Evolutionary conservation across 495 filamentous ascomycete species (phyloP), one percentile per base, ranked within the genome.

Genomic region (Lasiosphaeria ovina): DNA sequence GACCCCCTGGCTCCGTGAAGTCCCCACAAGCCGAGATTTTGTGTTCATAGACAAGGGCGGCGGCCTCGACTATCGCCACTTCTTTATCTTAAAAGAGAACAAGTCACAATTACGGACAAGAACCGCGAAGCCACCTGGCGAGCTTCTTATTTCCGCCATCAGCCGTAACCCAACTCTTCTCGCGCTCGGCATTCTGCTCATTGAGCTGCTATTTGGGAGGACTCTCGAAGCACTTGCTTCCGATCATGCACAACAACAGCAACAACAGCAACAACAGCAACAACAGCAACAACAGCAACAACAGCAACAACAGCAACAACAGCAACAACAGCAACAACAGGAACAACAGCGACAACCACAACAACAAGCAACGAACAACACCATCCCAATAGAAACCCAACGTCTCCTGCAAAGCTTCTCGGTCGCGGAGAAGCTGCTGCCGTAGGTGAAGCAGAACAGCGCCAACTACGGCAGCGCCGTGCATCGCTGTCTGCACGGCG

Each of bases 1-100:
- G 9, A 69, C 66, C 3, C 66, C 68, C 4, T 72, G 70, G 68
- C 55, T 69, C 0, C 33, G 54, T 11, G 57, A 65, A 16, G 44
- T 50, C 8, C 44, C 66, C 10, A 62, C 55, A 32, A 74, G 70
- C 48, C 55, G 47, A 3, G 51, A 69, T 44, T 66, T 73, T 16
- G 54, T 66, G 38, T 72, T 70, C 35, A 35, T 67, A 16, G 12
- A 45, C 38, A 55, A 34, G n/a, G 33, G 36, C 6, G 17, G 35
- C 50, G 42, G 11, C 31, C 51, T 17, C 10, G 11, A 48, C 6
- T 59, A 59, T 35, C 11, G 34, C 3, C 56, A 59, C 14, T 6
- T 31, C 47, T 49, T 49, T 49, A n/a, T 49, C 16, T 6, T 49
- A n/a, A 6, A 16, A 49, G 6, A 49, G 47, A 5, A 49, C 47